A percentile compares a stretch with the other conserved stretches of the same genome.
These are phyloP conservation scores for Viola odorata DNA, from an alignment of 345 rosid species.

Conservation along the genomic window DNA sequence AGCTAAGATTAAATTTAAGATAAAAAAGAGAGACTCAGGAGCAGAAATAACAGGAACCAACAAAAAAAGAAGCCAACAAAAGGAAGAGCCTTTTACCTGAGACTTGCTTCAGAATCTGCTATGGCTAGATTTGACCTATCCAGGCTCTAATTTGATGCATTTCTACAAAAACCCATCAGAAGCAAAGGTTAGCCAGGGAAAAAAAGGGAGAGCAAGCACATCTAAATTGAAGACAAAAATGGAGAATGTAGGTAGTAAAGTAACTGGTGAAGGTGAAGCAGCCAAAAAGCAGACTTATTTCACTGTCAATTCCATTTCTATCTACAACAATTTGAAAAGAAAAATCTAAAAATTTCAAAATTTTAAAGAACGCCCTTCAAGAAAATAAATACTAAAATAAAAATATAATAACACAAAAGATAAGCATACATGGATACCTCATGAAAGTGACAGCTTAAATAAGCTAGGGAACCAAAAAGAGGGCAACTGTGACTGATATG, in stretches of 20 bases:
- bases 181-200: constrained; percentile 1
- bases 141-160: constrained; percentile 9
- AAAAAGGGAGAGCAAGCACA: constrained; percentile 7
- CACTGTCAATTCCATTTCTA: constrained; percentile 30
- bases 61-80: constrained; percentile 7
- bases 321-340: background rate
- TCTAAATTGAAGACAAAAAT: constrained; percentile 29
- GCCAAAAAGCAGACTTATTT: constrained; percentile 40
- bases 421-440: constrained; percentile 17
- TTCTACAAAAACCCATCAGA: constrained; percentile 9
- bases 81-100: constrained; percentile 25
- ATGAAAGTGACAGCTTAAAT: constrained; percentile 30
- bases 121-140: constrained; percentile 31
- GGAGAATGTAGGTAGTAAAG: constrained; percentile 31
- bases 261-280: constrained; percentile 18
- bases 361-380: background rate
- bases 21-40: constrained; percentile 9
- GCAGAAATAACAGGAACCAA: constrained; percentile 1
- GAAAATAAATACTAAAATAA: background rate
- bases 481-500: constrained; percentile 6
- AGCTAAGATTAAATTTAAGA: constrained; percentile 26
- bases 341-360: background rate
- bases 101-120: constrained; percentile 25
- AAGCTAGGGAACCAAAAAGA: constrained; percentile 3
- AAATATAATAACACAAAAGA: background rate